Percentiles rank a stretch among this genome's conserved stretches.
Conservation (phyloP, 2,329 filamentous ascomycete genomes). For the Aureobasidium sp. region DNA sequence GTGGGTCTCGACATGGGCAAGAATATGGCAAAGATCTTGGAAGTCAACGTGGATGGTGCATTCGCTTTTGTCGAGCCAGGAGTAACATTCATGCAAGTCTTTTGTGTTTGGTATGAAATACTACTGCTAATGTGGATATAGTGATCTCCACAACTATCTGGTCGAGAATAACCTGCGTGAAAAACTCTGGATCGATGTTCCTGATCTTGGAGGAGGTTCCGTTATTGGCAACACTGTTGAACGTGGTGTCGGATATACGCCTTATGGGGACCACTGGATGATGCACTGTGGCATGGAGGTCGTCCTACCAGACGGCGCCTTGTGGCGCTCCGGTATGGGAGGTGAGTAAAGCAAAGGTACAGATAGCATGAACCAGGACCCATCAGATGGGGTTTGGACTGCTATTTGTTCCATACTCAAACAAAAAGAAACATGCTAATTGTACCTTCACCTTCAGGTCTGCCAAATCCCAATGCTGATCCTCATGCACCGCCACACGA, state of each 20-base stretch:
- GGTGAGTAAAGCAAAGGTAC: no score
- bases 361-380: no score
- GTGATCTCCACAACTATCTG: constrained; percentile 45
- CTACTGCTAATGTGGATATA: background rate
- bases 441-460: no score
- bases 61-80: constrained; percentile 50
- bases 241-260: constrained; percentile 37
- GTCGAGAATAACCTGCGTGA: constrained; percentile 32
- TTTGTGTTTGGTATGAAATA: background rate
- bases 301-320: constrained; percentile 34
- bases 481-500: constrained; percentile 20
- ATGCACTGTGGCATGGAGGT: constrained; percentile 40
- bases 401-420: no score
- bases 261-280: constrained; percentile 39
- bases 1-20: constrained; percentile 47
- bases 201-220: constrained; percentile 45
- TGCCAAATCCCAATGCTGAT: constrained; percentile 26
- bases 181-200: constrained; percentile 39
- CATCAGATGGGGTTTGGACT: no score
- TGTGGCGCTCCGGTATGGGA: constrained; percentile 38
- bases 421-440: no score
- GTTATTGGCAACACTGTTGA: constrained; percentile 47
- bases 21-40: constrained; percentile 48
- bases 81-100: constrained; percentile 41
- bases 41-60: constrained; percentile 44